These are phyloP conservation scores for Spathaspora arborariae DNA, from an alignment of 805 yeast genomes.

Conservation along the genomic window DNA sequence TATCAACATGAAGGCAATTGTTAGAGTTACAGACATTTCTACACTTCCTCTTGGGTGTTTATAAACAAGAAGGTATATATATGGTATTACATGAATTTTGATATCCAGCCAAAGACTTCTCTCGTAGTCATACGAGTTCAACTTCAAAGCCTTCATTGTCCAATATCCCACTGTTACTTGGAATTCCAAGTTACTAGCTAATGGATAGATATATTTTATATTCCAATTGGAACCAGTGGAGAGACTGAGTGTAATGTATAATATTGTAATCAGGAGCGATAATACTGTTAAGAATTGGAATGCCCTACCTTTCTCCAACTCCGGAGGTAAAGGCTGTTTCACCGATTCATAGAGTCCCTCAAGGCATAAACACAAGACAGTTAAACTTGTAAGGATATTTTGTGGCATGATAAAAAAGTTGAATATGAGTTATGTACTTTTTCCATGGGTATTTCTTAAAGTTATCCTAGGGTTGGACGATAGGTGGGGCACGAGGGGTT, in stretches of 20 bases:
- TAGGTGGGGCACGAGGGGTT: not conserved
- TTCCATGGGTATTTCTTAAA: not conserved
- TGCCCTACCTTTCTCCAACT: constrained; percentile 18
- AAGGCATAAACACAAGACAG: not conserved
- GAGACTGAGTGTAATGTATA: not conserved
- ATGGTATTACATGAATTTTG: constrained; percentile 25
- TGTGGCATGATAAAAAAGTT: constrained; percentile 1
- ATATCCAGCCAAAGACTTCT: constrained; percentile 16
- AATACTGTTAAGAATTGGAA: constrained; percentile 23
- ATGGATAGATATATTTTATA: constrained; percentile 5
- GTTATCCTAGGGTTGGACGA: not conserved
- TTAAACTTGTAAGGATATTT: not conserved
- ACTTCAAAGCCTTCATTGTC: constrained; percentile 15
- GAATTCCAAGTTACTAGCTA: constrained; percentile 19
- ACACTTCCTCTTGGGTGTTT: not conserved
- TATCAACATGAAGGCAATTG: constrained; percentile 5
- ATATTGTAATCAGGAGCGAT: constrained; percentile 10
- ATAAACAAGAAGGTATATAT: constrained; percentile 13
- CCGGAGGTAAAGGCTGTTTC: constrained; percentile 14
- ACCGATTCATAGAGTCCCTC: constrained; percentile 2
- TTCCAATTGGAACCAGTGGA: not conserved
- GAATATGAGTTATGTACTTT: not conserved
- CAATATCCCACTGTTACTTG: constrained; percentile 21
- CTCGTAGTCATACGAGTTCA: constrained; percentile 14
- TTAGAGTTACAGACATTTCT: constrained; percentile 1